Base-by-base conservation (phyloP, 306 rosid species). In the Castanea mollissima region DNA sequence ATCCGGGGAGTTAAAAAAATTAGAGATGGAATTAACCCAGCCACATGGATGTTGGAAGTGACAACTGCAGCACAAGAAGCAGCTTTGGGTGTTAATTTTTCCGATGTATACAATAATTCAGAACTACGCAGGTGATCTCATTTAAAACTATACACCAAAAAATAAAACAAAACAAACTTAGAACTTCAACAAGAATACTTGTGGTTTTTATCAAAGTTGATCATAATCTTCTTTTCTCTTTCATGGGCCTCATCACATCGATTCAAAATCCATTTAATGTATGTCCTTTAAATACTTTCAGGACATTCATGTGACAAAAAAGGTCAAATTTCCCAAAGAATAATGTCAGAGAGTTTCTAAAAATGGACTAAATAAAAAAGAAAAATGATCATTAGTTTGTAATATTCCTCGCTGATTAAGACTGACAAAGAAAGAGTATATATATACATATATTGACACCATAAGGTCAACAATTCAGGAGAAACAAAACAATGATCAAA, bases 41-140 rank as follows among this genome's bases (percentile, higher is more conserved):
- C 98, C 15, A 91, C 98, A 56, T 94, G 98, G 98, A 91, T 91
- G 97, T 75, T 94, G 85, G 97, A 94, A 82, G 85, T 91, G 74
- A 88, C 94, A 71, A 78, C 81, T 90, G 46, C 46, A 68, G 89
- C 88, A 19, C 91, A 89, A 78, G 97, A 92, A 83, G 80, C 83
- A 68, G 76, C 89, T 76, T 88, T 88, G 60, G 89, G 89, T 71
- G 76, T 94, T 51, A 86, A 79, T 83, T 94, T 91, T 58, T 29
- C 90, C 8, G 88, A 86, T 29, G 25, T 85, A 64, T 91, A 86
- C 88, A 89, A 78, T 83, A 83, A 85, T 74, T 94, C 97, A 0
- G 91, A 92, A 46, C 75, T 86, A 27, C 84, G 79, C 34, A 85
- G 85, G 98, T 94, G 46, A 41, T 41, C 46, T 38, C 11, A 38